phyloP scores from a whole-genome alignment of 805 yeast species.

The Cyberlindnera misumaiensis region DNA sequence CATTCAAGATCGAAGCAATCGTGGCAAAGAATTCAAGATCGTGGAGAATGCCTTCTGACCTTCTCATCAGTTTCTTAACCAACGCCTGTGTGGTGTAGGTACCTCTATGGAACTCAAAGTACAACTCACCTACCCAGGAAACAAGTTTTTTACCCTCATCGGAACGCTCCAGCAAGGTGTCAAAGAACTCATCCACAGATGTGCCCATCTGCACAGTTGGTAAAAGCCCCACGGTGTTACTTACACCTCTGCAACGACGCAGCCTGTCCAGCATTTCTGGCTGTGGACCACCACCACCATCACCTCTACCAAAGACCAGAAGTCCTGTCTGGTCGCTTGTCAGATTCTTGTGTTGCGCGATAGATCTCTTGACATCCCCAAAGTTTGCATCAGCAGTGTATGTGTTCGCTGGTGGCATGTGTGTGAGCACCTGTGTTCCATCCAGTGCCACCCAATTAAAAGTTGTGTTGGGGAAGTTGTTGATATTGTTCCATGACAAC shows the following conservation, averaged over 20 bases:
- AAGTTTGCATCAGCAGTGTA: conserved; percentile 91
- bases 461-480: conserved; percentile 80
- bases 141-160: conserved; percentile 64
- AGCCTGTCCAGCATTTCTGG: conserved; percentile 90
- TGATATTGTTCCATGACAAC: conserved; percentile 93
- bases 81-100: conserved; percentile 93
- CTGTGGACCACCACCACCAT: conserved; percentile 98
- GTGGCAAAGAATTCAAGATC: conserved; percentile 85
- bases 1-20: conserved; percentile 48
- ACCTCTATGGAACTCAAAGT: conserved; percentile 93
- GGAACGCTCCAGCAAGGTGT: conserved; percentile 54
- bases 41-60: conserved; percentile 67
- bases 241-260: conserved; percentile 83
- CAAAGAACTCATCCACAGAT: conserved; percentile 71
- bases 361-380: conserved; percentile 83
- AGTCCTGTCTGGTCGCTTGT: conserved; percentile 76
- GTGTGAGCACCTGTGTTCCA: conserved; percentile 88
- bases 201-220: conserved; percentile 78
- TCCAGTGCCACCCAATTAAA: conserved; percentile 95
- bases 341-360: conserved; percentile 75
- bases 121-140: conserved; percentile 89
- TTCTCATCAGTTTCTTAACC: conserved; percentile 74
- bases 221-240: conserved; percentile 70
- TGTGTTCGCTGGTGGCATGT: conserved; percentile 97
- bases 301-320: conserved; percentile 87